Conservation (phyloP, 257 asterid genomes). For the Ilex asprella region DNA sequence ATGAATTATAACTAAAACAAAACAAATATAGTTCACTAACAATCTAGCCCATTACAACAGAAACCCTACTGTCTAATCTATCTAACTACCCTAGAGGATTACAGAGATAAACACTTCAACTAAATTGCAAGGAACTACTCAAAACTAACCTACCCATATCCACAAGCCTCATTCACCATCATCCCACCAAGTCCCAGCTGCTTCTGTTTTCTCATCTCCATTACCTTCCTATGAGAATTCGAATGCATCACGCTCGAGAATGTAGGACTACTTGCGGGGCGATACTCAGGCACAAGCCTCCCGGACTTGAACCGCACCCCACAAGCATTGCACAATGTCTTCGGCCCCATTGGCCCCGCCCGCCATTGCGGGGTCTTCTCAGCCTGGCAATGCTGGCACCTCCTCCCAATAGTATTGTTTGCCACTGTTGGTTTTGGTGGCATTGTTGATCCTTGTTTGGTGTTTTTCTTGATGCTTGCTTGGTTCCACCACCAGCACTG, state of each 20-base stretch:
- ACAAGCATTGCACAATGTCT: conserved; percentile 84
- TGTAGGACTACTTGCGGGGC: conserved; percentile 82
- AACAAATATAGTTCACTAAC: conserved; percentile 23
- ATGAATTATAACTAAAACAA: conserved; percentile 25
- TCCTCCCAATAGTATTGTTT: conserved; percentile 43
- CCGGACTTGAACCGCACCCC: conserved; percentile 91
- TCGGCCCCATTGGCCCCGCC: conserved; percentile 84
- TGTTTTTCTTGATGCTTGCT: conserved; percentile 18
- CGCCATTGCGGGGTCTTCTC: conserved; percentile 95
- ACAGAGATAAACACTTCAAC: conserved; percentile 5
- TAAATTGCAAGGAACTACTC: conserved; percentile 26
- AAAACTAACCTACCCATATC: conserved; percentile 53
- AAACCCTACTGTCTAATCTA: conserved; percentile 39
- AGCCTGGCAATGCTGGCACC: conserved; percentile 72
- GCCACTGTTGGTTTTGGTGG: conserved; percentile 17
- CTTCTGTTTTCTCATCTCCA: conserved; percentile 84
- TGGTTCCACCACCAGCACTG: conserved; percentile 26
- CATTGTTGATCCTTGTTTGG: conserved; percentile 22
- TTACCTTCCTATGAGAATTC: conserved; percentile 74
- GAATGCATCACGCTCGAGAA: conserved; percentile 60
- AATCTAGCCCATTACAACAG: conserved; percentile 27
- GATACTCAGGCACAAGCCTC: conserved; percentile 81
- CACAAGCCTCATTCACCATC: conserved; percentile 34
- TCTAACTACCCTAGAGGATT: conserved; percentile 25
- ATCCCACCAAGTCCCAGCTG: conserved; percentile 25